Evolutionary conservation across 2,329 filamentous ascomycete species (phyloP).

Genomic region (Ascomycota sp.): DNA sequence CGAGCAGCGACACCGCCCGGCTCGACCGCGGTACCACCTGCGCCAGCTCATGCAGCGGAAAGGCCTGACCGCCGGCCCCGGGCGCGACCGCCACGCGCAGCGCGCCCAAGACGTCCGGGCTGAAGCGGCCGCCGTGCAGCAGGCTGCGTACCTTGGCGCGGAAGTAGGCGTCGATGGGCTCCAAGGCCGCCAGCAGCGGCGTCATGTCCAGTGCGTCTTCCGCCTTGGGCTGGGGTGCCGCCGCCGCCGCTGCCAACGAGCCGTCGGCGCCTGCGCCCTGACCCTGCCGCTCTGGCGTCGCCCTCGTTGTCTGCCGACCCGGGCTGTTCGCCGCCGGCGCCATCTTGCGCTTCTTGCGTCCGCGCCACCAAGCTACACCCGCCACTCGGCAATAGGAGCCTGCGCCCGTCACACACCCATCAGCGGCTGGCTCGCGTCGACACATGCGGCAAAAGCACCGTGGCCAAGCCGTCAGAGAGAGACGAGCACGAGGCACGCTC

Average conservation of each 20-base stretch:
- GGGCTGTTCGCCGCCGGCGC: slow-evolving; percentile 11
- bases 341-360: slow-evolving; percentile 20
- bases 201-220: slow-evolving; percentile 27
- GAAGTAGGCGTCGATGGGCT: slow-evolving; percentile 21
- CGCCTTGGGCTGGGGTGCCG: slow-evolving; percentile 3
- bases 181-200: slow-evolving; percentile 23
- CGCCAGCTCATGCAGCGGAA: slow-evolving; percentile 33
- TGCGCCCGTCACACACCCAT: too few species aligned
- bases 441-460: too few species aligned
- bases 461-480: too few species aligned
- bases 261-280: neutral
- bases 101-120: slow-evolving; percentile 25
- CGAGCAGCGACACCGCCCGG: slow-evolving; percentile 19
- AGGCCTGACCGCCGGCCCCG: slow-evolving; percentile 8
- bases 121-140: slow-evolving; percentile 28
- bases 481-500: too few species aligned
- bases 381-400: too few species aligned
- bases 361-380: too few species aligned
- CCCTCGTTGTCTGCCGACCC: too few species aligned
- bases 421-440: too few species aligned
- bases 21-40: slow-evolving; percentile 28
- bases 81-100: slow-evolving; percentile 19
- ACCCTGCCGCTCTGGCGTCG: too few species aligned
- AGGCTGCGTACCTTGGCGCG: slow-evolving; percentile 19
- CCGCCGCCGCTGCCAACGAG: neutral